A percentile compares a stretch with the other conserved stretches of the same genome.
Evolutionary conservation across 805 yeast genomes (phyloP).

Genomic region (Saturnispora ahearnii): DNA sequence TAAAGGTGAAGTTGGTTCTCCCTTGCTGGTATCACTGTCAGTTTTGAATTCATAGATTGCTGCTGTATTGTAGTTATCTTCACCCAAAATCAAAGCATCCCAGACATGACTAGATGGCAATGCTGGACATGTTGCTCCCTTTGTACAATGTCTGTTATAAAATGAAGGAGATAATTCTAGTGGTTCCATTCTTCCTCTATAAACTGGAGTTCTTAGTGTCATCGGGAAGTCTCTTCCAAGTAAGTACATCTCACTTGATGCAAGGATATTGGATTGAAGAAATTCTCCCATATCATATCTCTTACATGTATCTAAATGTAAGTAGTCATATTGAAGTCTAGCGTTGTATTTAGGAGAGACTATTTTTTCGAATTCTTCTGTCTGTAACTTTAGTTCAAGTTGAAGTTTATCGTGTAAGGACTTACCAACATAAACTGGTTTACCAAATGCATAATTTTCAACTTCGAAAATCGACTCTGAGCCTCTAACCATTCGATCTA

Average conservation of each 20-base stretch:
- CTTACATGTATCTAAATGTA: conserved; percentile 14
- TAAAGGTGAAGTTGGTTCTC: background rate
- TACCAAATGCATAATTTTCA: background rate
- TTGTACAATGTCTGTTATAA: conserved; percentile 25
- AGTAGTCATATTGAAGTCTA: conserved; percentile 14
- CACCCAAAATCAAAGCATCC: conserved; percentile 11
- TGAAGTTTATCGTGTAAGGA: background rate
- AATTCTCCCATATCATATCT: background rate
- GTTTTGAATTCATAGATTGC: conserved; percentile 2
- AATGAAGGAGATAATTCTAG: conserved; percentile 25
- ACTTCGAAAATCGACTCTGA: background rate
- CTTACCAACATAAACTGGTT: background rate
- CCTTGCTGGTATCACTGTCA: background rate
- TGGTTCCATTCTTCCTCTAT: conserved; percentile 18
- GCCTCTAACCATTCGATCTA: background rate
- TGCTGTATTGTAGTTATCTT: conserved; percentile 1
- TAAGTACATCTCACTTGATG: conserved; percentile 34
- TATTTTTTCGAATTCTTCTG: background rate
- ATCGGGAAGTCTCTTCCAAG: conserved; percentile 33
- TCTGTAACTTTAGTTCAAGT: background rate
- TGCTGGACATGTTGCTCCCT: background rate
- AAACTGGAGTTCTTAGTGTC: conserved; percentile 36
- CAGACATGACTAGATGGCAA: conserved; percentile 6
- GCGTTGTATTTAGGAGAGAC: background rate
- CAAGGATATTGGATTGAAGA: conserved; percentile 30